A percentile compares a stretch with the other conserved stretches of the same genome.
These are phyloP conservation scores for Saccharomyces hybrid DNA, from an alignment of 1,139 yeast species.

Conservation along the genomic window DNA sequence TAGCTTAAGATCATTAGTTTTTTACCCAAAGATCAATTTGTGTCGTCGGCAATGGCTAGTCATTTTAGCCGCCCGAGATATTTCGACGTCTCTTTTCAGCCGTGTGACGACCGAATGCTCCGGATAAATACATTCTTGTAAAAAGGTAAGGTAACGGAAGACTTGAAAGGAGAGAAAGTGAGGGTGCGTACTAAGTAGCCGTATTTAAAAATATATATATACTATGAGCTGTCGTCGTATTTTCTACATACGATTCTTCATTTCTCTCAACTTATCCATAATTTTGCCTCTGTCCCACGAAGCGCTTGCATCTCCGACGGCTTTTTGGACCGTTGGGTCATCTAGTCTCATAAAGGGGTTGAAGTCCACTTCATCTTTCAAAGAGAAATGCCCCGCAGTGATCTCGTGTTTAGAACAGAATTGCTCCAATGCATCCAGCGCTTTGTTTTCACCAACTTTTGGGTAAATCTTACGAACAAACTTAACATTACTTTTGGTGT, in stretches of 20 bases:
- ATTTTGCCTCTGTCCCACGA: slow-evolving; percentile 40
- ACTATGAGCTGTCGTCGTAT: not conserved
- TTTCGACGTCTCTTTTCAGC: not conserved
- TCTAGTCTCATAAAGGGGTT: slow-evolving; percentile 84
- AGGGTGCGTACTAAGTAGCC: no score
- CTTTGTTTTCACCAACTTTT: slow-evolving; percentile 37
- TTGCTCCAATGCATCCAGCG: slow-evolving; percentile 47
- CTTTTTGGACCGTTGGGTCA: slow-evolving; percentile 49
- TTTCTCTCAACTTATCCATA: slow-evolving; percentile 58
- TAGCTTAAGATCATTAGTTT: not conserved
- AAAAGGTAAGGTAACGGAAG: no score
- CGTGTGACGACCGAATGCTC: not conserved
- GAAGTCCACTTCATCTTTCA: slow-evolving; percentile 70
- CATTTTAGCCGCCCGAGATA: not conserved
- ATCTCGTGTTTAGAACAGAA: slow-evolving; percentile 51
- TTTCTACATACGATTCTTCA: slow-evolving; percentile 51
- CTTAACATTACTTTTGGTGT: slow-evolving; percentile 71
- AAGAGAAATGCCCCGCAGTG: slow-evolving; percentile 82
- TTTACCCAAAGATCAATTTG: not conserved
- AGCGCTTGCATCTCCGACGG: slow-evolving; percentile 44
- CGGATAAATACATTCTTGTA: no score
- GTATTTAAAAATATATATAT: not conserved
- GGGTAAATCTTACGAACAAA: slow-evolving; percentile 62
- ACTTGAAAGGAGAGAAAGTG: not conserved
- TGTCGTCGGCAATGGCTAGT: not conserved